Conservation (phyloP, 192 early-diverging fungal genomes). For the Pilobolus umbonatus region DNA sequence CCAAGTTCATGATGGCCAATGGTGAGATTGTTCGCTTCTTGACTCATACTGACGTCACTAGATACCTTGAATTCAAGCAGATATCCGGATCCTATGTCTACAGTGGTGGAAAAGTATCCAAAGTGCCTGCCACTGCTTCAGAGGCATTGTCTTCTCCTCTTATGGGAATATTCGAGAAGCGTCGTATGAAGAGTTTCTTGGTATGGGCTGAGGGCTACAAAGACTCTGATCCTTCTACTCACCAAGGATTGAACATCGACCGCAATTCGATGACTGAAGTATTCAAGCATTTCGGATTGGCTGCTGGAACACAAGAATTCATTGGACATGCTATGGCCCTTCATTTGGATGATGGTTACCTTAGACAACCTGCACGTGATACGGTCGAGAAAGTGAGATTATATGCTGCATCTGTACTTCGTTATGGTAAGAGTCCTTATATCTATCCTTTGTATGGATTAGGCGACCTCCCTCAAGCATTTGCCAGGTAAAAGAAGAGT, state of each 20-base stretch:
- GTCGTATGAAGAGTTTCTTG: slow-evolving; percentile 88
- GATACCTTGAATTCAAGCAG: slow-evolving; percentile 97
- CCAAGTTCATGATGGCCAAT: slow-evolving; percentile 99
- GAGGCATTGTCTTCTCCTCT: slow-evolving; percentile 85
- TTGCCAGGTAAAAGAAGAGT: slow-evolving; percentile 66
- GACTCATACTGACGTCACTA: slow-evolving; percentile 94
- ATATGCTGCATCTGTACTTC: slow-evolving; percentile 88
- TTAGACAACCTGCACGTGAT: slow-evolving; percentile 65
- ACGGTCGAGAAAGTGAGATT: slow-evolving; percentile 89
- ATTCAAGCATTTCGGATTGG: slow-evolving; percentile 88
- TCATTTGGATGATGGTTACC: slow-evolving; percentile 85
- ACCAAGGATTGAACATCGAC: slow-evolving; percentile 76
- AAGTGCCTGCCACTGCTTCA: slow-evolving; percentile 85
- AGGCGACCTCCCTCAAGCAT: slow-evolving; percentile 96
- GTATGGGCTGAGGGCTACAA: slow-evolving; percentile 90
- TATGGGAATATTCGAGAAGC: slow-evolving; percentile 95
- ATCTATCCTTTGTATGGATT: slow-evolving; percentile 98
- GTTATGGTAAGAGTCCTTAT: slow-evolving; percentile 95
- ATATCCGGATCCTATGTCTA: slow-evolving; percentile 94
- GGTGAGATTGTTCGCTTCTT: slow-evolving; percentile 97
- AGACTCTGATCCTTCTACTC: slow-evolving; percentile 73
- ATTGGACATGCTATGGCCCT: slow-evolving; percentile 95
- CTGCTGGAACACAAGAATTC: slow-evolving; percentile 93
- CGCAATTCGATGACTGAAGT: slow-evolving; percentile 76
- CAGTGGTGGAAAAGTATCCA: slow-evolving; percentile 84